A percentile compares a stretch with the other conserved stretches of the same genome.
These are phyloP conservation scores for Clavariopsis aquatica DNA, from an alignment of 495 filamentous ascomycete genomes.

Conservation along the genomic window DNA sequence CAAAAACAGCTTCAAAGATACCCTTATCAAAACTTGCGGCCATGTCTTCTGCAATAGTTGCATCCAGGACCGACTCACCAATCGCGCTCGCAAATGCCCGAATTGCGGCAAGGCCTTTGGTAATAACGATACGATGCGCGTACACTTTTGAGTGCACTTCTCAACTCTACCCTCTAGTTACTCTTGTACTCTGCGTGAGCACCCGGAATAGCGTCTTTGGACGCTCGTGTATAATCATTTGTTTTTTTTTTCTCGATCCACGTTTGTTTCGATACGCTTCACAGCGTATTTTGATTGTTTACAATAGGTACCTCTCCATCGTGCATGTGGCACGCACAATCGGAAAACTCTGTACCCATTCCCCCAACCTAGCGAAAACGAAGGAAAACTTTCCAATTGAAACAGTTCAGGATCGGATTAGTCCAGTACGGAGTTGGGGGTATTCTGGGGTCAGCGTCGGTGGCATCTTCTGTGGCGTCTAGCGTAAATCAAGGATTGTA, in stretches of 20 bases:
- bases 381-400: background rate
- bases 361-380: background rate
- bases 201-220: background rate
- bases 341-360: background rate
- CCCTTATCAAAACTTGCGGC: conserved; percentile 88
- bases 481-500: background rate
- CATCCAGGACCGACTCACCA: conserved; percentile 79
- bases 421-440: background rate
- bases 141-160: conserved; percentile 21
- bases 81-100: conserved; percentile 91
- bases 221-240: background rate
- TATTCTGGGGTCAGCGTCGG: background rate
- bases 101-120: conserved; percentile 90
- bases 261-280: background rate
- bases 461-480: background rate
- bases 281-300: background rate
- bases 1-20: conserved; percentile 88
- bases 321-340: background rate
- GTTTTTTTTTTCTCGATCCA: background rate
- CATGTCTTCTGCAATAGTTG: conserved; percentile 93
- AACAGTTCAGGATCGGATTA: background rate
- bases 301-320: background rate
- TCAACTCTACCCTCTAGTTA: background rate
- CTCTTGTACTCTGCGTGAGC: background rate
- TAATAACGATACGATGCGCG: conserved; percentile 65